These are phyloP conservation scores for Penicillium paneum DNA, from an alignment of 2,329 filamentous ascomycete species.

Conservation along the genomic window DNA sequence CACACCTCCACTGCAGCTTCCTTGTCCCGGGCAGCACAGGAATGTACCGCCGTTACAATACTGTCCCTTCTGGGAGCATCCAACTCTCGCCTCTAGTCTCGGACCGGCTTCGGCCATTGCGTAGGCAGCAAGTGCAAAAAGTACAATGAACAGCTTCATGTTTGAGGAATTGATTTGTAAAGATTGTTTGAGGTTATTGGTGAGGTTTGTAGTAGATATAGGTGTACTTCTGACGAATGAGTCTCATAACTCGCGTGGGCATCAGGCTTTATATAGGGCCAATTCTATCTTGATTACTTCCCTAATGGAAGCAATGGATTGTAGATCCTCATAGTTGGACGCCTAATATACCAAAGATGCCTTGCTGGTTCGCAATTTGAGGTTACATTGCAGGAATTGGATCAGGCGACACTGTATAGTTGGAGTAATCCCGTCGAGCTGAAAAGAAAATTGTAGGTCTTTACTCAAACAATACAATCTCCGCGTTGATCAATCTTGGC, in stretches of 20 bases:
- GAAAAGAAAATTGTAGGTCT: background rate
- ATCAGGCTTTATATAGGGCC: background rate
- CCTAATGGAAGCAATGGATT: too few species aligned
- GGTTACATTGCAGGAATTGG: background rate
- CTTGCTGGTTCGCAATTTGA: too few species aligned
- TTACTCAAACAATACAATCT: background rate
- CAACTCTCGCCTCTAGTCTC: constrained; percentile 37
- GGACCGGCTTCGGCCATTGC: constrained; percentile 28
- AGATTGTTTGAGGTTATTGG: background rate
- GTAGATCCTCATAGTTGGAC: too few species aligned
- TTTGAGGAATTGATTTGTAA: background rate
- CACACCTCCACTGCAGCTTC: background rate
- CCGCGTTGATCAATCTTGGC: background rate
- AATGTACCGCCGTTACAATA: constrained; percentile 14
- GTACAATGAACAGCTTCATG: constrained; percentile 3
- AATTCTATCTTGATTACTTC: background rate
- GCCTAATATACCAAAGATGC: too few species aligned
- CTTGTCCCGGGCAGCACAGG: constrained; percentile 4
- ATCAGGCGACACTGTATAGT: background rate
- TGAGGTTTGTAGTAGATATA: background rate
- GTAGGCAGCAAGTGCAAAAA: constrained; percentile 1
- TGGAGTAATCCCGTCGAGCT: too few species aligned
- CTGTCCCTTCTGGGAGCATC: constrained; percentile 10
- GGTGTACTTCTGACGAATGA: background rate
- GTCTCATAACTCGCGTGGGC: background rate